Conservation (phyloP, 208 protist genomes). For the Trichomonas vaginalis region DNA sequence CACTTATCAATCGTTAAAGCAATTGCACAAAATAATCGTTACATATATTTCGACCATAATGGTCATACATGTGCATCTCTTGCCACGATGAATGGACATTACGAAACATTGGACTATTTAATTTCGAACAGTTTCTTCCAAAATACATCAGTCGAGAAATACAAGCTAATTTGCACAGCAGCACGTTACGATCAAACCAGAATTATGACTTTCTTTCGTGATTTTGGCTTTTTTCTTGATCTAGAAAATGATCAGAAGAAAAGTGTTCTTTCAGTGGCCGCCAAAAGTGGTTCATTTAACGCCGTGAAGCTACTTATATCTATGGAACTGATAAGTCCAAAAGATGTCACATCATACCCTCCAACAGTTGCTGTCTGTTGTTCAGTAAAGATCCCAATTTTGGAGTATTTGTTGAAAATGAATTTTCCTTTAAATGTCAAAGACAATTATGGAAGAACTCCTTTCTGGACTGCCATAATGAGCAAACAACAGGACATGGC, state of each 20-base stretch:
- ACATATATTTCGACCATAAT: no score
- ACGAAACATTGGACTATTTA: neutral
- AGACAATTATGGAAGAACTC: neutral
- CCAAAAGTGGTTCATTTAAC: neutral
- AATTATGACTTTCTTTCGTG: no score
- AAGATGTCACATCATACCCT: no score
- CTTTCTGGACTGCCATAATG: neutral
- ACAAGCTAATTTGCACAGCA: neutral
- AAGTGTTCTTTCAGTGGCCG: neutral
- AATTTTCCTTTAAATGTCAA: neutral
- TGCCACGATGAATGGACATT: neutral
- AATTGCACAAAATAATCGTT: no score
- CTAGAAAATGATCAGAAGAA: no score
- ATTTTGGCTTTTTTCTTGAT: no score
- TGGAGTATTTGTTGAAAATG: no score
- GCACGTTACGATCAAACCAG: neutral
- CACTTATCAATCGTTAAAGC: neutral
- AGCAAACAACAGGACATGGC: neutral
- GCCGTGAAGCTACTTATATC: neutral
- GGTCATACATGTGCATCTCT: neutral
- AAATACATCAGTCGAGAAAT: neutral
- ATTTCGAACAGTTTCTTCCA: neutral
- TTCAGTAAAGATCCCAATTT: no score
- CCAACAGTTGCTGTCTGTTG: no score
- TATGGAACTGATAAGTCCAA: no score